Conservation (phyloP, 2,329 filamentous ascomycete species). For the Chaetomium sp. region DNA sequence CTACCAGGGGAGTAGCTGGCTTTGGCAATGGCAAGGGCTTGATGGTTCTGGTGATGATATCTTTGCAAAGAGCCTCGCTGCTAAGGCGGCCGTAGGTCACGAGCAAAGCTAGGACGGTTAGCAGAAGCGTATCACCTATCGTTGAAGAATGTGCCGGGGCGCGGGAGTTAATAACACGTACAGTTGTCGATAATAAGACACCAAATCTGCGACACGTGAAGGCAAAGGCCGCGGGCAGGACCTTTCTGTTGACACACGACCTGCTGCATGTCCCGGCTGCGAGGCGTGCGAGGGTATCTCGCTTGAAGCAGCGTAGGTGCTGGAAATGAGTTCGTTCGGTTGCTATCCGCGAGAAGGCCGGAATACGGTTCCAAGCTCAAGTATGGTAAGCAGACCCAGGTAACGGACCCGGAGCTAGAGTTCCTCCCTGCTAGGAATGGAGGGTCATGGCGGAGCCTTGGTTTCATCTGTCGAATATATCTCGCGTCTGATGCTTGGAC, state of each 20-base stretch:
- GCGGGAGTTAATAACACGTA: slow-evolving; percentile 16
- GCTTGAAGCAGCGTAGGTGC: slow-evolving; percentile 38
- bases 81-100: slow-evolving; percentile 38
- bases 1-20: slow-evolving; percentile 8
- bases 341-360: slow-evolving; percentile 29
- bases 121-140: not conserved
- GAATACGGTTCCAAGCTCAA: slow-evolving; percentile 41
- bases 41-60: slow-evolving; percentile 27
- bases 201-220: slow-evolving; percentile 45
- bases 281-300: slow-evolving; percentile 34
- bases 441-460: slow-evolving; percentile 32
- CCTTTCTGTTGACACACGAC: slow-evolving; percentile 36
- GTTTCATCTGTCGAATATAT: slow-evolving; percentile 38
- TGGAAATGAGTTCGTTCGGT: slow-evolving; percentile 32
- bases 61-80: slow-evolving; percentile 29
- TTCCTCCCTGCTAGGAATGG: slow-evolving; percentile 23
- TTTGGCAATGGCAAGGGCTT: slow-evolving; percentile 26
- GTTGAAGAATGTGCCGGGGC: slow-evolving; percentile 35
- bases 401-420: slow-evolving; percentile 21
- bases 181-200: slow-evolving; percentile 39
- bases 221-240: slow-evolving; percentile 34
- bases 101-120: slow-evolving; percentile 26
- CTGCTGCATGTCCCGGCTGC: slow-evolving; percentile 40
- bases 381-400: slow-evolving; percentile 43
- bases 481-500: slow-evolving; percentile 33